Conservation (phyloP, 805 yeast genomes). For the Saccharomyces jurei region DNA sequence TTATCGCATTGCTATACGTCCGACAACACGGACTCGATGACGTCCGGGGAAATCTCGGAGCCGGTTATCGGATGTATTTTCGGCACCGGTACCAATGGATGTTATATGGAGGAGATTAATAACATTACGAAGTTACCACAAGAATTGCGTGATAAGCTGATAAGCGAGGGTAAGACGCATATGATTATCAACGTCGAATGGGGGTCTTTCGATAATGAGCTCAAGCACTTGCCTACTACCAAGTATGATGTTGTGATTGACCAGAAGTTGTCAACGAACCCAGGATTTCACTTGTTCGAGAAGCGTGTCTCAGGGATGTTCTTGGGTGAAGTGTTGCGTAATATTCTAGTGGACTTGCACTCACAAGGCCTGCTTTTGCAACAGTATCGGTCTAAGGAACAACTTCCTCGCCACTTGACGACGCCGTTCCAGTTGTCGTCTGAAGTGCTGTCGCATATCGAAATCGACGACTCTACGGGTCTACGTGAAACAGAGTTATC, state of each 20-base stretch:
- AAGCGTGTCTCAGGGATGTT: constrained; percentile 89
- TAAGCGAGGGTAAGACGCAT: constrained; percentile 41
- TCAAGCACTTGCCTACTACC: constrained; percentile 68
- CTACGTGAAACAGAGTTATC: constrained; percentile 63
- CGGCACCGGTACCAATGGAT: constrained; percentile 98
- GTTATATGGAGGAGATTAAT: constrained; percentile 71
- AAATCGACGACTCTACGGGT: constrained; percentile 72
- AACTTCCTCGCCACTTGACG: constrained; percentile 49
- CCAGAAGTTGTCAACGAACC: constrained; percentile 59
- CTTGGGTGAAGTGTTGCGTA: constrained; percentile 80
- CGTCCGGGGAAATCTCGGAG: constrained; percentile 53
- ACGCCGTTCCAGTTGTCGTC: constrained; percentile 75
- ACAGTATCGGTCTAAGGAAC: constrained; percentile 38
- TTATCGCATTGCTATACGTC: constrained; percentile 80
- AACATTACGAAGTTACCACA: constrained; percentile 65
- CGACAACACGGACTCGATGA: constrained; percentile 36
- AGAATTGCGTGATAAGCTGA: constrained; percentile 31
- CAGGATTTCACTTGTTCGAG: constrained; percentile 86
- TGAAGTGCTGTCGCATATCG: constrained; percentile 74
- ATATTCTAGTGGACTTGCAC: constrained; percentile 60
- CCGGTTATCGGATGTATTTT: constrained; percentile 85
- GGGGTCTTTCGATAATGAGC: constrained; percentile 92
- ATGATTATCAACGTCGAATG: constrained; percentile 95
- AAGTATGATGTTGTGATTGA: constrained; percentile 70
- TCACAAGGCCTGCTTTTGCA: constrained; percentile 48